A percentile compares a stretch with the other conserved stretches of the same genome.
Evolutionary conservation across 2,329 filamentous ascomycete species (phyloP).

Genomic region (Pyrenochaeta sp.): DNA sequence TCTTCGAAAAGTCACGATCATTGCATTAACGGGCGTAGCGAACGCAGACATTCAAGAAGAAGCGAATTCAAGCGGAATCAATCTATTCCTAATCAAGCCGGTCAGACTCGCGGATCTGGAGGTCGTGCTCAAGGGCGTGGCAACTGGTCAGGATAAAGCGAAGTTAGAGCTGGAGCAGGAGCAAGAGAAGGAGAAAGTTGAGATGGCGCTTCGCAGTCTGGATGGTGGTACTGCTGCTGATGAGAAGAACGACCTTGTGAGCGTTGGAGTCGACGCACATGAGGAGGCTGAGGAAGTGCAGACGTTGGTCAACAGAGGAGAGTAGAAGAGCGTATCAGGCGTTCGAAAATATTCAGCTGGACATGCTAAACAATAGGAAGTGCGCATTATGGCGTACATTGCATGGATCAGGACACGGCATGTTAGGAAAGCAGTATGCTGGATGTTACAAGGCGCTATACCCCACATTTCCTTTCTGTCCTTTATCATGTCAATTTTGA

Average conservation of each 20-base stretch:
- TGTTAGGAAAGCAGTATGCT: background rate
- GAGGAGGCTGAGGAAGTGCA: conserved; percentile 6
- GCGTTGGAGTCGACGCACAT: conserved; percentile 10
- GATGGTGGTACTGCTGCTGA: background rate
- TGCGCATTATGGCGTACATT: background rate
- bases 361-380: background rate
- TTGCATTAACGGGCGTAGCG: conserved; percentile 63
- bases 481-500: background rate
- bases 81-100: conserved; percentile 65
- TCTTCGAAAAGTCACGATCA: conserved; percentile 56
- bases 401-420: background rate
- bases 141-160: conserved; percentile 38
- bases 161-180: conserved; percentile 25
- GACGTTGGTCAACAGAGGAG: conserved; percentile 1
- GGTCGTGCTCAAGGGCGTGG: conserved; percentile 48
- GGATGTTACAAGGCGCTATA: background rate
- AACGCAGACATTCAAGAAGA: conserved; percentile 60
- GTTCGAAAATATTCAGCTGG: too few species aligned
- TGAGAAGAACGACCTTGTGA: conserved; percentile 8
- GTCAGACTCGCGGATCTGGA: conserved; percentile 57
- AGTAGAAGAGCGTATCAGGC: background rate
- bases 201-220: background rate
- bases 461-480: background rate
- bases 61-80: conserved; percentile 62
- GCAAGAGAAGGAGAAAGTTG: conserved; percentile 11